These are phyloP conservation scores for Moniliophthora roreri DNA, from an alignment of 1,284 basidiomycete genomes.

Conservation along the genomic window DNA sequence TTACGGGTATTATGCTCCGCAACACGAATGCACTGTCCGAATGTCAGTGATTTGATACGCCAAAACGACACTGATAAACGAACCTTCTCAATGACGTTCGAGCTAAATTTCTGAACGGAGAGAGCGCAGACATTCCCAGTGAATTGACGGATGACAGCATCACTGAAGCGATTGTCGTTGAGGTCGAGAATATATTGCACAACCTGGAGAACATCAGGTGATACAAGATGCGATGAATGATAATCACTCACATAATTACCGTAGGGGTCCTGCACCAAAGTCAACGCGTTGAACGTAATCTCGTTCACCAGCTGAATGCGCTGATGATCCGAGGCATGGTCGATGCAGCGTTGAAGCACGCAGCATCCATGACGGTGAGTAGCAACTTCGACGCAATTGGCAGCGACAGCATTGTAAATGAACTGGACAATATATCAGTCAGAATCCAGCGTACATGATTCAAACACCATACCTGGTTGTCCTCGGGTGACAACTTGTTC, in stretches of 20 bases:
- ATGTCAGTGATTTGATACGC: background rate
- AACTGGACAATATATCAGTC: slow-evolving; percentile 56
- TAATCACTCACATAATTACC: slow-evolving; percentile 83
- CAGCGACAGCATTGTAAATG: slow-evolving; percentile 99
- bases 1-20: slow-evolving; percentile 94
- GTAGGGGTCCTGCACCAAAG: slow-evolving; percentile 98
- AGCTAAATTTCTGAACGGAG: slow-evolving; percentile 98
- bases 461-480: slow-evolving; percentile 79
- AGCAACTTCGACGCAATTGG: slow-evolving; percentile 98
- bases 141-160: slow-evolving; percentile 97
- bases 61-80: slow-evolving; percentile 13
- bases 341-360: slow-evolving; percentile 97
- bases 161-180: slow-evolving; percentile 97
- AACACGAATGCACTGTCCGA: slow-evolving; percentile 88
- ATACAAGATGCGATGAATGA: slow-evolving; percentile 1
- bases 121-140: slow-evolving; percentile 96
- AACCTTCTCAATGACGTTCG: slow-evolving; percentile 92
- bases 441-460: slow-evolving; percentile 8
- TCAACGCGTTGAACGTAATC: slow-evolving; percentile 98
- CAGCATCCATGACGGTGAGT: slow-evolving; percentile 99
- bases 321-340: slow-evolving; percentile 96
- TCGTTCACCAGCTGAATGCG: slow-evolving; percentile 97
- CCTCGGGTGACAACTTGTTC: slow-evolving; percentile 96
- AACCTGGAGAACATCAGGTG: slow-evolving; percentile 50
- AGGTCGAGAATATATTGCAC: slow-evolving; percentile 98